Evolutionary conservation across 2,329 filamentous ascomycete species (phyloP).

Genomic region (Nemania diffusa): DNA sequence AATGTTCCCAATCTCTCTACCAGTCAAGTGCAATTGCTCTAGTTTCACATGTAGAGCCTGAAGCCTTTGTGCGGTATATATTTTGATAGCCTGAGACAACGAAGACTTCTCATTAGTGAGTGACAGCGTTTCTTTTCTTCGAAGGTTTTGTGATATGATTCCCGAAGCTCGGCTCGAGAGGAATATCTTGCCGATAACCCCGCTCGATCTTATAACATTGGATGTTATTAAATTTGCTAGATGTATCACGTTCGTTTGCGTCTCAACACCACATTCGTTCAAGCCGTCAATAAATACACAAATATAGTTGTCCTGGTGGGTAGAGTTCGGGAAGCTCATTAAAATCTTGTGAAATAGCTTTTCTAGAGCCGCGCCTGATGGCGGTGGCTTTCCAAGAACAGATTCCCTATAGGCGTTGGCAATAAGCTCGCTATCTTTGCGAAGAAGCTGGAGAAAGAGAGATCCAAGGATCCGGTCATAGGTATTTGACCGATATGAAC

Average conservation of each 20-base stretch:
- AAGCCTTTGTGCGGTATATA: slow-evolving; percentile 10
- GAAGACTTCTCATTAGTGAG: slow-evolving; percentile 7
- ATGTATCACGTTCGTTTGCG: background rate
- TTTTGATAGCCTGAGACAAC: slow-evolving; percentile 5
- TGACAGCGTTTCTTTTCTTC: background rate
- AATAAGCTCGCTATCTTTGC: slow-evolving; percentile 15
- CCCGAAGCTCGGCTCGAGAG: slow-evolving; percentile 11
- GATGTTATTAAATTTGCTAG: background rate
- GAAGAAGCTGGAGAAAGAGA: slow-evolving; percentile 9
- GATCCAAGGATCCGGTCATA: slow-evolving; percentile 5
- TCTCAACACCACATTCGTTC: slow-evolving; percentile 3
- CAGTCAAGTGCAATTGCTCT: background rate
- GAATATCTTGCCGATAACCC: background rate
- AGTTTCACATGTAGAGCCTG: background rate
- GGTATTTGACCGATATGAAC: background rate
- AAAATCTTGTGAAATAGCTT: slow-evolving; percentile 4
- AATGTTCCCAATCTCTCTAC: background rate
- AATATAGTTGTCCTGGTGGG: background rate
- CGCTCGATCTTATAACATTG: background rate
- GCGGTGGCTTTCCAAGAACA: background rate
- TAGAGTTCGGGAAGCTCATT: background rate
- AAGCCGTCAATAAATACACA: slow-evolving; percentile 12
- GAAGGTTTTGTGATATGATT: background rate
- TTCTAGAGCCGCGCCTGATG: background rate
- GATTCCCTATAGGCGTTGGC: slow-evolving; percentile 5